Conservation (phyloP, 371 early-diverging fungal species). For the Massospora cicadina region DNA sequence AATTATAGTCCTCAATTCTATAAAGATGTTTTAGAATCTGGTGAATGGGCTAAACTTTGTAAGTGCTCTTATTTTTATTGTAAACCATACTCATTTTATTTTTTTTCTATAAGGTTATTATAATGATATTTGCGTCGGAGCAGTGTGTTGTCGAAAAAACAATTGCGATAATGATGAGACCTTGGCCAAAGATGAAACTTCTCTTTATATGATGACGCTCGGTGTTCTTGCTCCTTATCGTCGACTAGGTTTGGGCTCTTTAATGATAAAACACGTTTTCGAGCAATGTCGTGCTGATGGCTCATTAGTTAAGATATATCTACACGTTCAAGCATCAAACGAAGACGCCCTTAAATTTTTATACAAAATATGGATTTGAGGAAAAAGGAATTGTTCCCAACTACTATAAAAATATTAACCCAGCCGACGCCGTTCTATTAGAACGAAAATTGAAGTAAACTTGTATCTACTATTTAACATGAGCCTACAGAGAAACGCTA, state of each 20-base stretch:
- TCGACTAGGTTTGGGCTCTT: conserved; percentile 49
- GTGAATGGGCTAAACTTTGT: conserved; percentile 55
- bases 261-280: conserved; percentile 38
- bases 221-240: conserved; percentile 82
- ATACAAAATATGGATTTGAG: conserved; percentile 65
- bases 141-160: conserved; percentile 73
- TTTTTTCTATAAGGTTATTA: conserved; percentile 43
- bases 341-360: conserved; percentile 71
- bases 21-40: conserved; percentile 42
- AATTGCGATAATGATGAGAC: conserved; percentile 14
- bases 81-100: neutral
- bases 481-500: too few relatives aligned
- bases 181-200: conserved; percentile 18
- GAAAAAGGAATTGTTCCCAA: conserved; percentile 40
- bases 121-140: conserved; percentile 59
- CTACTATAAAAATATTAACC: conserved; percentile 76
- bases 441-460: conserved; percentile 16
- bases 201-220: conserved; percentile 85
- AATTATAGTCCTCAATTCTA: conserved; percentile 67
- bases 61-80: conserved; percentile 12
- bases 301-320: conserved; percentile 32
- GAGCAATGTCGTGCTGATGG: conserved; percentile 23
- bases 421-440: conserved; percentile 48
- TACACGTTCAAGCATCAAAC: conserved; percentile 87
- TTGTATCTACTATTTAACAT: too few relatives aligned